Conservation (phyloP, 495 filamentous ascomycete species). For the Copromyces sp. region DNA sequence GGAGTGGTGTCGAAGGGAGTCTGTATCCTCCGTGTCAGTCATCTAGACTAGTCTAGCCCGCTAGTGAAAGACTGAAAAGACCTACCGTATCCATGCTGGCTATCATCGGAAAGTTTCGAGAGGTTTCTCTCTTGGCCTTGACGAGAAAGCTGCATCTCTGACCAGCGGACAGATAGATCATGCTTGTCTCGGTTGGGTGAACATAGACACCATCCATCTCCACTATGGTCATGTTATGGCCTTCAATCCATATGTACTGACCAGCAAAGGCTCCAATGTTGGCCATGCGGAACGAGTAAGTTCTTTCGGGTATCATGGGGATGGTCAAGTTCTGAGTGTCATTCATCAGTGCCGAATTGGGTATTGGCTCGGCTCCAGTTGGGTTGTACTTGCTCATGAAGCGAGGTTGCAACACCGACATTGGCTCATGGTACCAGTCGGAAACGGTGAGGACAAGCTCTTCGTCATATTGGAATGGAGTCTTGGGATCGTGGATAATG, state of each 20-base stretch:
- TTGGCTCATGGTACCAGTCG: slow-evolving; percentile 58
- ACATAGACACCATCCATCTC: slow-evolving; percentile 49
- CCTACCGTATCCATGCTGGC: slow-evolving; percentile 50
- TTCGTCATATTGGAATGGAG: slow-evolving; percentile 56
- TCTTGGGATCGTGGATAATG: slow-evolving; percentile 56
- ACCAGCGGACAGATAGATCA: slow-evolving; percentile 58
- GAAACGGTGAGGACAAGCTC: slow-evolving; percentile 55
- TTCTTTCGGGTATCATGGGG: slow-evolving; percentile 53
- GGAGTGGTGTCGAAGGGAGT: slow-evolving; percentile 61
- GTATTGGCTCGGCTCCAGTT: slow-evolving; percentile 54
- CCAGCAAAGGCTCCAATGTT: slow-evolving; percentile 63
- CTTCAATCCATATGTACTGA: slow-evolving; percentile 65
- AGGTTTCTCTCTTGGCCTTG: slow-evolving; percentile 53
- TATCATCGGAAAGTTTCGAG: slow-evolving; percentile 57
- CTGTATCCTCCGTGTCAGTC: slow-evolving; percentile 25
- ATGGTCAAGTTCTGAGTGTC: slow-evolving; percentile 49
- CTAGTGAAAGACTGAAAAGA: not conserved
- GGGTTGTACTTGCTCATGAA: slow-evolving; percentile 52
- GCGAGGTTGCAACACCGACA: slow-evolving; percentile 43
- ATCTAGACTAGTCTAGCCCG: too few relatives aligned
- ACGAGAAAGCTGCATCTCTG: slow-evolving; percentile 62
- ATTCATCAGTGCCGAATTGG: slow-evolving; percentile 59
- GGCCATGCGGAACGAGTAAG: slow-evolving; percentile 67
- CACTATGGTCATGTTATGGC: slow-evolving; percentile 52
- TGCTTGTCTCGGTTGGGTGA: slow-evolving; percentile 46